Evolutionary conservation across 2,329 filamentous ascomycete genomes (phyloP).

Genomic region (Dothistroma septosporum): DNA sequence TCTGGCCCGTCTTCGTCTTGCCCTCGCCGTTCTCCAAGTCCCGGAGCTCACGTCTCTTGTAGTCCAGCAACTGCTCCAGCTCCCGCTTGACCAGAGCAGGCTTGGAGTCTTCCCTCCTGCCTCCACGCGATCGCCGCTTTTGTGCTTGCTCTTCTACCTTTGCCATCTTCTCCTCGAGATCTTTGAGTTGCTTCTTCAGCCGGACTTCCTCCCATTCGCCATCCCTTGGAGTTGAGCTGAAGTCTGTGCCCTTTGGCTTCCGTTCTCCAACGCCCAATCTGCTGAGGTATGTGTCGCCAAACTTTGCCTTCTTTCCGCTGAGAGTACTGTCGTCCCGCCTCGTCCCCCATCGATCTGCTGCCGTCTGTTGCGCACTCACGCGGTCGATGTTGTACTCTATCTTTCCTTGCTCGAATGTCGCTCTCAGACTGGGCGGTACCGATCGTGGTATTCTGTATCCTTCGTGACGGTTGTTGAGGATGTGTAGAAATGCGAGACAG

Average conservation of each 20-base stretch:
- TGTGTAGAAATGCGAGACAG: conserved; percentile 88
- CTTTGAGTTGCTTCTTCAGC: conserved; percentile 84
- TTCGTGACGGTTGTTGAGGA: conserved; percentile 92
- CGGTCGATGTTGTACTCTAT: conserved; percentile 94
- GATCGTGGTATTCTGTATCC: conserved; percentile 89
- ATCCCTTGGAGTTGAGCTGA: conserved; percentile 76
- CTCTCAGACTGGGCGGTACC: conserved; percentile 83
- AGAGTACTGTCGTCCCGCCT: conserved; percentile 73
- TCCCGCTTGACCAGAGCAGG: conserved; percentile 92
- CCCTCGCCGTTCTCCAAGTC: conserved; percentile 70
- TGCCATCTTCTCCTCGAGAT: conserved; percentile 82
- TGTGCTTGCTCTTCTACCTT: conserved; percentile 70
- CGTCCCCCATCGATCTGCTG: conserved; percentile 71
- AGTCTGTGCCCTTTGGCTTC: conserved; percentile 82
- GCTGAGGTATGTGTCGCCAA: conserved; percentile 93
- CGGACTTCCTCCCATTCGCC: conserved; percentile 96
- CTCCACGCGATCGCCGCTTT: conserved; percentile 39
- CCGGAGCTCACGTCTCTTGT: conserved; percentile 76
- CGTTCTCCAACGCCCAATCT: conserved; percentile 74
- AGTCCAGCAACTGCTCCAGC: conserved; percentile 88
- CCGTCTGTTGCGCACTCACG: conserved; percentile 54
- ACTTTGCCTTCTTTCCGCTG: conserved; percentile 91
- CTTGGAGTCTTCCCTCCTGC: conserved; percentile 64
- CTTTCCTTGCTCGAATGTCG: conserved; percentile 90
- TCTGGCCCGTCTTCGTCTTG: conserved; percentile 64